Percentiles rank a stretch among this genome's conserved stretches.
Evolutionary conservation across 2,329 filamentous ascomycete species (phyloP).

Genomic region (Alternaria ethzedia): DNA sequence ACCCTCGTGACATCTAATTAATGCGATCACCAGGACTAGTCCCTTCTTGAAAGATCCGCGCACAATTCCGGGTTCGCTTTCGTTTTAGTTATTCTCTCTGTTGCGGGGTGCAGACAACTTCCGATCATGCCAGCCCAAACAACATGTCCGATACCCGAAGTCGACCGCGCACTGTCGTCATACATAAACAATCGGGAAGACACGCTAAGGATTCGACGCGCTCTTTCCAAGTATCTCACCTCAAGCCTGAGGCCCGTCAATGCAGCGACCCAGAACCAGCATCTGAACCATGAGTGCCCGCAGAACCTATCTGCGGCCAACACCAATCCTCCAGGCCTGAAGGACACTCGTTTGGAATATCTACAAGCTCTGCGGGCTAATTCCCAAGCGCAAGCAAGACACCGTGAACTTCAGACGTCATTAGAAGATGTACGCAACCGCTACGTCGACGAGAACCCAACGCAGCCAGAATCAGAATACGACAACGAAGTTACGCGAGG

Average conservation of each 20-base stretch:
- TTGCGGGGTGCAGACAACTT: not conserved
- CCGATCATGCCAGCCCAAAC: conserved; percentile 29
- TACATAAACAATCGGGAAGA: conserved; percentile 48
- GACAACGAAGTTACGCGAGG: conserved; percentile 36
- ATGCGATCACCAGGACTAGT: not conserved
- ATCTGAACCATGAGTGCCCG: conserved; percentile 43
- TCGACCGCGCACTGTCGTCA: conserved; percentile 43
- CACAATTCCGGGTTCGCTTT: not conserved
- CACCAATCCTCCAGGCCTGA: conserved; percentile 47
- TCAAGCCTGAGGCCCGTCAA: conserved; percentile 38
- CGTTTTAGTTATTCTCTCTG: not conserved
- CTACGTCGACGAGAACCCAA: conserved; percentile 29
- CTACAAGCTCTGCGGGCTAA: conserved; percentile 54
- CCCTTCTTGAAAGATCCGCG: not conserved
- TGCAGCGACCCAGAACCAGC: conserved; percentile 34
- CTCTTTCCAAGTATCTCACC: conserved; percentile 42
- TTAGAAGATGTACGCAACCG: conserved; percentile 38
- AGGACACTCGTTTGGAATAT: conserved; percentile 53
- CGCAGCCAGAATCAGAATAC: conserved; percentile 40
- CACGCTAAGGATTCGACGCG: conserved; percentile 44
- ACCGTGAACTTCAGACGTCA: conserved; percentile 40
- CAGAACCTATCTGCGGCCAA: conserved; percentile 27
- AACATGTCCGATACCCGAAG: conserved; percentile 46
- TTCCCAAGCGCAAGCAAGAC: conserved; percentile 49
- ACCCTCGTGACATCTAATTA: not conserved